Evolutionary conservation across 2,329 filamentous ascomycete genomes (phyloP).

Genomic region (Podosphaera aphanis): DNA sequence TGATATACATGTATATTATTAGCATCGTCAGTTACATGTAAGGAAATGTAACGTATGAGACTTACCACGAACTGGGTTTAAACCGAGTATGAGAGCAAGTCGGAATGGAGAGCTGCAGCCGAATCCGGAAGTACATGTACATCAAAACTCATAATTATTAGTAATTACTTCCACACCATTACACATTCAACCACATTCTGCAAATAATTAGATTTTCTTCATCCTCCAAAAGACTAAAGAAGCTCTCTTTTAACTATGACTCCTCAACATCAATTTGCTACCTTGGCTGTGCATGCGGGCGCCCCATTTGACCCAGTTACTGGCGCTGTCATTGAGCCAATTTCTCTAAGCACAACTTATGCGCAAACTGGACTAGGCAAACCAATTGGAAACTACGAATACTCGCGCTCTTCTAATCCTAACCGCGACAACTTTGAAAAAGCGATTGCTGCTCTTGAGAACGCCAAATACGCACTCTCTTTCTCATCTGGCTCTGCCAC

Average conservation of each 20-base stretch:
- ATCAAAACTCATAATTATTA: too few species aligned
- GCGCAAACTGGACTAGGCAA: slow-evolving; percentile 74
- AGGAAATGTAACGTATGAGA: too few species aligned
- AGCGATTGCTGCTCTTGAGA: slow-evolving; percentile 76
- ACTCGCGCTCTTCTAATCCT: slow-evolving; percentile 79
- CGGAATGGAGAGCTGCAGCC: too few species aligned
- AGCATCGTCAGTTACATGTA: too few species aligned
- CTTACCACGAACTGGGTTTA: too few species aligned
- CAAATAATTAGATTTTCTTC: too few species aligned
- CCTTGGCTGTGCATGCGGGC: slow-evolving; percentile 83
- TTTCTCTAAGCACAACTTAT: slow-evolving; percentile 90
- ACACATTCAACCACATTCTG: too few species aligned
- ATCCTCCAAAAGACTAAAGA: too few species aligned
- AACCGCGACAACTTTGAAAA: slow-evolving; percentile 89
- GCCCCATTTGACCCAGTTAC: slow-evolving; percentile 74
- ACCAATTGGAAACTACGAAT: slow-evolving; percentile 77
- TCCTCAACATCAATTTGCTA: slow-evolving; percentile 50
- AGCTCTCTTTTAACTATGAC: neutral
- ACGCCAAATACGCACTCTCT: slow-evolving; percentile 76
- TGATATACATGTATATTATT: too few species aligned
- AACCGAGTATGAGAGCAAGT: too few species aligned
- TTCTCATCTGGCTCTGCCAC: slow-evolving; percentile 88
- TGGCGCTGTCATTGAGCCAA: slow-evolving; percentile 86
- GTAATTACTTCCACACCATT: too few species aligned
- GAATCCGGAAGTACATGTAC: too few species aligned